Conservation (phyloP, 345 rosid genomes). For the Psidium guajava region DNA sequence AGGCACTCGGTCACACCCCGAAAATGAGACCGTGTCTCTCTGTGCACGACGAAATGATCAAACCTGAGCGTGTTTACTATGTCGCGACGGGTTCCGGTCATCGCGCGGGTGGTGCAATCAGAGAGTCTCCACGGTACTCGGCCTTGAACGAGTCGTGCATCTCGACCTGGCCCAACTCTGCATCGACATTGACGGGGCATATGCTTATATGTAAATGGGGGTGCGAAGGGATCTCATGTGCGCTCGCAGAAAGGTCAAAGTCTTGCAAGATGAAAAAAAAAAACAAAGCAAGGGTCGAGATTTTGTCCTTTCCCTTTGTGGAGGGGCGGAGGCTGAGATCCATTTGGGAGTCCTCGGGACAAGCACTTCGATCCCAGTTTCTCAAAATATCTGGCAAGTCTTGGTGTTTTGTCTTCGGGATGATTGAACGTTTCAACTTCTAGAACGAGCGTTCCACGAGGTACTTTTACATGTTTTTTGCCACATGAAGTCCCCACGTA, state of each 20-base stretch:
- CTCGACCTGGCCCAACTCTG: not conserved
- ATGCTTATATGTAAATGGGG: not conserved
- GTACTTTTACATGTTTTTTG: not conserved
- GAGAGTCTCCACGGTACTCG: not conserved
- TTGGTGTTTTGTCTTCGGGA: not conserved
- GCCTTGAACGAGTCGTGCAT: not conserved
- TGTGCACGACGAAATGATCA: not conserved
- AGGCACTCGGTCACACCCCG: not conserved
- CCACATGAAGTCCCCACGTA: not conserved
- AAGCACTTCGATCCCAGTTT: not conserved
- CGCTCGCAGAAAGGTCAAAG: not conserved
- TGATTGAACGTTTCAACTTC: not conserved
- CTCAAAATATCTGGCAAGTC: not conserved
- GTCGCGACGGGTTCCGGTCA: not conserved
- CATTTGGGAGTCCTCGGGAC: not conserved
- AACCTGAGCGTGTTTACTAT: not conserved
- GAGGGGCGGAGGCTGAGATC: too few relatives aligned
- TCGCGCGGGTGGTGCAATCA: not conserved
- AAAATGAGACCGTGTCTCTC: not conserved
- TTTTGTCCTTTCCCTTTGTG: not conserved
- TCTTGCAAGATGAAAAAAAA: not conserved
- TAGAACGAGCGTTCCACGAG: not conserved
- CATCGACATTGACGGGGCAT: not conserved
- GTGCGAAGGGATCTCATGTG: not conserved
- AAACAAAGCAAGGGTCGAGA: not conserved